These are phyloP conservation scores for Claviceps fusiformis DNA, from an alignment of 2,329 filamentous ascomycete genomes.

Conservation along the genomic window DNA sequence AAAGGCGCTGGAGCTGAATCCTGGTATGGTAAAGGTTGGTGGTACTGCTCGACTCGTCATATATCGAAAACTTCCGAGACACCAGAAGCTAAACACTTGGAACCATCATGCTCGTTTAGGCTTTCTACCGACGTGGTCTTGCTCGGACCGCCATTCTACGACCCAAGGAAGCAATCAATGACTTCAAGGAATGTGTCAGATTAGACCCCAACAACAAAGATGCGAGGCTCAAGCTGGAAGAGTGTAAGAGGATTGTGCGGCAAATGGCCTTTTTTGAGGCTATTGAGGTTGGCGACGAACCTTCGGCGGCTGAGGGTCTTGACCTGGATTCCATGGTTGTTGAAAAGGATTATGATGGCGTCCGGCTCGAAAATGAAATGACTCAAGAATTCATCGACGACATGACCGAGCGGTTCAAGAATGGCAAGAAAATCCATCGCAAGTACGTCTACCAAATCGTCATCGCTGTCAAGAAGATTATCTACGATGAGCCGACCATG, in stretches of 20 bases:
- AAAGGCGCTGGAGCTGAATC: constrained; percentile 80
- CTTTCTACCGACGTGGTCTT: constrained; percentile 85
- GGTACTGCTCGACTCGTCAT: neutral
- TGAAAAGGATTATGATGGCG: constrained; percentile 76
- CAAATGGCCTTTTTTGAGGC: constrained; percentile 86
- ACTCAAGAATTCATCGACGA: constrained; percentile 94
- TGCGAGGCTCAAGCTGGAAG: constrained; percentile 77
- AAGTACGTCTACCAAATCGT: constrained; percentile 99
- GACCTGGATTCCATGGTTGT: constrained; percentile 77
- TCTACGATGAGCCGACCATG: constrained; percentile 92
- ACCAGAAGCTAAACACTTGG: too few species aligned
- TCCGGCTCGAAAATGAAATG: constrained; percentile 66
- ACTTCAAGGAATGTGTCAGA: constrained; percentile 83
- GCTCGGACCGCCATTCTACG: constrained; percentile 84
- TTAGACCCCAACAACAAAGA: constrained; percentile 81
- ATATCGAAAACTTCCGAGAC: neutral
- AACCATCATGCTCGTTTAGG: constrained; percentile 33
- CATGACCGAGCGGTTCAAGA: constrained; percentile 93
- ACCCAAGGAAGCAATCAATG: constrained; percentile 75
- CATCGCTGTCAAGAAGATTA: constrained; percentile 74
- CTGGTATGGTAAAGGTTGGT: constrained; percentile 72
- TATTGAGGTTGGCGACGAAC: constrained; percentile 85
- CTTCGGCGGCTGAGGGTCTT: constrained; percentile 80
- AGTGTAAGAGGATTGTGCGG: constrained; percentile 91
- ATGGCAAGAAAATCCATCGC: constrained; percentile 83